phyloP scores from a whole-genome alignment of 768 basidiomycete species.

The Mycena floridula region DNA sequence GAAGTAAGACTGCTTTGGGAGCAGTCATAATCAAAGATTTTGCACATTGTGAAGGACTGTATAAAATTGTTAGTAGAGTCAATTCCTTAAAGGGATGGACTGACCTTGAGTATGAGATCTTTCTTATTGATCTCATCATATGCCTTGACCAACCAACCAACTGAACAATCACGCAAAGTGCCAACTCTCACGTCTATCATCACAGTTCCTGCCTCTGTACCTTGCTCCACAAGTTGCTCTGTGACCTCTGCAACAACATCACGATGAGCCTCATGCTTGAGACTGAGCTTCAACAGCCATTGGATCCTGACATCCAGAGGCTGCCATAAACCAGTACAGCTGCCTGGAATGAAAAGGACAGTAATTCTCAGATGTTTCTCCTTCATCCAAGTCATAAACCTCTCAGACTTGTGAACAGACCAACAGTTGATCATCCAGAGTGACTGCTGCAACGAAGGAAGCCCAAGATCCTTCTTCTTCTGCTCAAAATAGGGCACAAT shows the following conservation, averaged over 20 bases:
- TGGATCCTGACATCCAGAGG: constrained; percentile 18
- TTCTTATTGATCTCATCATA: constrained; percentile 18
- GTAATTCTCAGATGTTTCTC: constrained; percentile 17
- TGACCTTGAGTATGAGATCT: constrained; percentile 21
- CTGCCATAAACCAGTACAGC: constrained; percentile 17
- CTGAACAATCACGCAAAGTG: constrained; percentile 17
- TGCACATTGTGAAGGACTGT: constrained; percentile 19
- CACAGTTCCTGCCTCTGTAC: constrained; percentile 2
- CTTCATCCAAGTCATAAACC: constrained; percentile 22
- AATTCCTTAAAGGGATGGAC: background rate
- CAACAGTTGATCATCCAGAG: constrained; percentile 17
- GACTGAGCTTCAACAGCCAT: constrained; percentile 10
- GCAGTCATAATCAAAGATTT: constrained; percentile 14
- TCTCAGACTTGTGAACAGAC: constrained; percentile 22
- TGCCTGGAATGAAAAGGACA: constrained; percentile 15
- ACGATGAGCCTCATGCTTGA: constrained; percentile 14
- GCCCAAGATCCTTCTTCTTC: background rate
- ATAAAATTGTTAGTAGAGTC: background rate
- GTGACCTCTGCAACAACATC: constrained; percentile 22
- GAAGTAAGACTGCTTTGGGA: constrained; percentile 17
- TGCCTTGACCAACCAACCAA: constrained; percentile 22
- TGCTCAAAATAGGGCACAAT: constrained; percentile 13
- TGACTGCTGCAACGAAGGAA: background rate
- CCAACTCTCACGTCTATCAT: constrained; percentile 15
- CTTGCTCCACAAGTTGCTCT: constrained; percentile 8